Base-by-base conservation (phyloP, 805 yeast species). In the Helenozyma rhizophorensis region DNA sequence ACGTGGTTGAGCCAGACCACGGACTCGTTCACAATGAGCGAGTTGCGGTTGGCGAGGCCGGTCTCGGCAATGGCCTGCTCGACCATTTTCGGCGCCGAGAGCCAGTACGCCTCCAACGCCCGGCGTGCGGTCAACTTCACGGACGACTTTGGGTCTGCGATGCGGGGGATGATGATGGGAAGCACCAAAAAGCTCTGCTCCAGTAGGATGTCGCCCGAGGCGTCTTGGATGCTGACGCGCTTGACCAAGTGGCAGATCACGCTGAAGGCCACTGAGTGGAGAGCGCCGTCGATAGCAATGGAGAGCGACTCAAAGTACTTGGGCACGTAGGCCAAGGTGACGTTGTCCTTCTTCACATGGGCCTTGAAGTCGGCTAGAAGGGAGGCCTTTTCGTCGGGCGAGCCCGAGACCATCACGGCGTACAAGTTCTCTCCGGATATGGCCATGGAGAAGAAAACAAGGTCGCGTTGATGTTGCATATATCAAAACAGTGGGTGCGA, bases 221-320 rank as follows among this genome's bases (percentile, higher is more conserved):
- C 54, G 42, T 76, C 80, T 53, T 78, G 83, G 54, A 75, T 71
- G 28, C 76, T 69, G 5, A 78, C 72, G 14, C 83, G 56, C 37
- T 76, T 77, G 19, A 78, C 68, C 32, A 77, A 52, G 45, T 78
- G 81, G 30, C 78, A 74, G 4, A 75, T 49, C 1, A 76, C 66
- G 18, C 75, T 67, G 45, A 77, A 76, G 2, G 76, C 65, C 14
- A 54, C 34, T 1, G 63, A 39, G 38, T 65, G 64, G 13, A 76
- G 61, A 9, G 64, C 51, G 4, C 64, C 56, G 34, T 66, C 69
- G 27, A 60, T 63, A 2, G 74, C 79, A 3, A 62, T 45, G 7
- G 70, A 56, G 28, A 78, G 53, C 0, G 76, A 62, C 29, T 75
- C 75, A 35, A 76, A 61, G 51, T 74, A 76, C 24, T 60, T 49